Evolutionary conservation across 2,329 filamentous ascomycete species (phyloP), one percentile per base, ranked within the genome.

Genomic region (Pseudocercospora macadamiae): DNA sequence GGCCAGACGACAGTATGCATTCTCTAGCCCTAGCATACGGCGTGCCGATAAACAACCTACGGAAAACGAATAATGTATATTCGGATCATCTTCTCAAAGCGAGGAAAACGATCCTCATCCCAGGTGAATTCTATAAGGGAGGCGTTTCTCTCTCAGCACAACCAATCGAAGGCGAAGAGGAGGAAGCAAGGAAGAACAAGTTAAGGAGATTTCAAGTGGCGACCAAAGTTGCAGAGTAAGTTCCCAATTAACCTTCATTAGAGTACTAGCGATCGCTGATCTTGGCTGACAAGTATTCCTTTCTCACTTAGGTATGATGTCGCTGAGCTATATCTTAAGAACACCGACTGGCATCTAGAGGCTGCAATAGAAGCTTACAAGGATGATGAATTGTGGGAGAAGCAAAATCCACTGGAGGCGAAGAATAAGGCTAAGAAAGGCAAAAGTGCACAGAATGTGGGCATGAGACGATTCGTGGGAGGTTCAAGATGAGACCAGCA

Each of bases 151-250:
- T 92, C 21, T 90, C 86, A 45, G 89, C 89, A 1, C 78, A 82
- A 25, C 89, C 90, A 0, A 67, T 90, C n/a, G 88, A 89, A 54
- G 86, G 87, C 48, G 89, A 91, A 70, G 88, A 89, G 45, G 89
- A 91, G 68, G 87, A 90, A 74, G 78, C 83, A 51, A 82, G 86
- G 62, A 93, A 90, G 75, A 81, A 78, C 16, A 87, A 87, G 70
- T 81, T 93, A 30, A 81, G 90, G 39, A 83, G 88, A 61, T 93
- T 88, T 80, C 93, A 93, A 90, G 86, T 91, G 2, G 81, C 82
- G 1, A 90, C 87, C 75, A 93, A 93, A 71, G 88, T 90, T 25
- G 78, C 84, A 21, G 88, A 93, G 79, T 93, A 87, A 76, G 81
- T 77, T 36, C 7, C n/a, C 21, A 52, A 51, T n/a, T 2, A 36